Percentiles rank a stretch among this genome's conserved stretches.
Conservation (phyloP, 169 alveolate species). For the Plasmodium berghei region DNA sequence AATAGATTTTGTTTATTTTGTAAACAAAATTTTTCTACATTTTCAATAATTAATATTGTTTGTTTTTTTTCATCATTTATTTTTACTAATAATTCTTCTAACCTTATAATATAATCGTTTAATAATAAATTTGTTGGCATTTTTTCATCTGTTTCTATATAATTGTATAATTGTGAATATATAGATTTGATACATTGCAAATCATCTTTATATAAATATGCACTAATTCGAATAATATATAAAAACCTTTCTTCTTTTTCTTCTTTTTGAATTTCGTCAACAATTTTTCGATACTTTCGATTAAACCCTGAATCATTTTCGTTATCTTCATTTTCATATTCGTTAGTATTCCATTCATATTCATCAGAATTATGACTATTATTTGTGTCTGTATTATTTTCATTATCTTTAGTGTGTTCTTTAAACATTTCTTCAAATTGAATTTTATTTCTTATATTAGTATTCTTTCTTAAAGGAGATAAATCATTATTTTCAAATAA, state of each 20-base stretch:
- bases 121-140: slow-evolving; percentile 68
- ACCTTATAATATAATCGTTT: slow-evolving; percentile 59
- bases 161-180: slow-evolving; percentile 49
- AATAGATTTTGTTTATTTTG: slow-evolving; percentile 80
- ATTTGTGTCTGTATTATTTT: neutral
- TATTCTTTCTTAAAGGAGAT: slow-evolving; percentile 53
- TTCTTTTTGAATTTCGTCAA: slow-evolving; percentile 51
- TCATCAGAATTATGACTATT: too few species aligned
- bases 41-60: slow-evolving; percentile 80
- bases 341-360: too few species aligned
- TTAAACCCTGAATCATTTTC: slow-evolving; percentile 23
- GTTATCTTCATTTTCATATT: neutral
- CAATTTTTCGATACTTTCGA: slow-evolving; percentile 52
- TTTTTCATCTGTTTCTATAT: slow-evolving; percentile 31
- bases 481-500: slow-evolving; percentile 60
- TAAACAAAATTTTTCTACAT: slow-evolving; percentile 79
- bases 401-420: slow-evolving; percentile 8
- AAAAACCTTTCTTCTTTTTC: slow-evolving; percentile 51
- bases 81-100: slow-evolving; percentile 73
- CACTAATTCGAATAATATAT: slow-evolving; percentile 75
- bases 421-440: slow-evolving; percentile 43
- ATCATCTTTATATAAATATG: slow-evolving; percentile 82
- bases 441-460: slow-evolving; percentile 60
- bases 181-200: slow-evolving; percentile 78
- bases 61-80: slow-evolving; percentile 69